Evolutionary conservation across 2,329 filamentous ascomycete genomes (phyloP), one percentile per base, ranked within the genome.

Genomic region (Nannizzia gypsea): DNA sequence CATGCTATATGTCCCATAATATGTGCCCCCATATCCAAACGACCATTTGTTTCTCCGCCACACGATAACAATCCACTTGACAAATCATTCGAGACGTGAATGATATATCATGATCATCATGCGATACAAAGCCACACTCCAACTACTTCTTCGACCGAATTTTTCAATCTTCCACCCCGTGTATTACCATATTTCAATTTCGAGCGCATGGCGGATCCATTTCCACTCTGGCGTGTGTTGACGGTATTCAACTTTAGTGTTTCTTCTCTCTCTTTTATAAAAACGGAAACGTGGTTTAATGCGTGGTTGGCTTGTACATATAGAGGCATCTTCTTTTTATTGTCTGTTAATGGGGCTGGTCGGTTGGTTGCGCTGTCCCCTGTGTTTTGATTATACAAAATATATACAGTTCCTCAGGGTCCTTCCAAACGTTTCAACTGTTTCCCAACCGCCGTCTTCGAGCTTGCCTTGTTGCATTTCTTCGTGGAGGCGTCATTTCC

Each of bases 191-290:
- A 69, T 72, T 72, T 74, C 72, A 73, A 69, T 73, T 72, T 67
- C 28, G 50, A 54, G 50, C 50, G 64, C 66, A 67, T 70, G 55
- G 56, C 50, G 48, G 67, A 62, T 63, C 64, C 71, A 67, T 74
- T 73, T 70, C 74, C 72, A 72, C 73, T 75, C 73, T 68, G 73
- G 73, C 73, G 73, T 71, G 72, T 73, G 66, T 64, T 64, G 66
- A 68, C 68, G 67, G 72, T 72, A 74, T 74, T 71, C 66, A 28
- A 13, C 57, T 34, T 59, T 54, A 20, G 6, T 22, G 5, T 13
- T 70, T 69, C 68, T 69, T 72, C 68, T 54, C 44, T 50, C 56
- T 69, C n/a, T 54, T 34, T 48, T 56, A 31, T 59, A 69, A 70
- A 42, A 66, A 38, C 48, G 71, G 69, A 59, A 70, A 69, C 66